Evolutionary conservation across 768 basidiomycete species (phyloP), one percentile per base, ranked within the genome.

Genomic region (Megacollybia marginata): DNA sequence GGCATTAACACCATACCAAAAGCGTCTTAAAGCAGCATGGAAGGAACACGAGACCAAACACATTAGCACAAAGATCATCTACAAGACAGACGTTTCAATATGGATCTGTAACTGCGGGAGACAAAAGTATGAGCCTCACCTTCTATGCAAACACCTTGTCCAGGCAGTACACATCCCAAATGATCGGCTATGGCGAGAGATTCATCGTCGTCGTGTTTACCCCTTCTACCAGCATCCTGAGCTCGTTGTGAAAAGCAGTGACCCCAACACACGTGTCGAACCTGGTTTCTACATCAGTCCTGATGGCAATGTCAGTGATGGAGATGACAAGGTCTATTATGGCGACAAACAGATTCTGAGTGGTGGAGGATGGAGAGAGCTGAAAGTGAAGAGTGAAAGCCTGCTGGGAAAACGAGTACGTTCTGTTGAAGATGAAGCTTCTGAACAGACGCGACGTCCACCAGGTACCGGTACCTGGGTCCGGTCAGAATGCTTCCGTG

Each of bases 91-190:
- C 23, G 44, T 65, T 12, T 13, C 23, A 0, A 4, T 11, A 2
- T 66, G 63, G 62, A 59, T 57, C 2, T 66, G 67, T 50, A 59
- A 56, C 28, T 68, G 66, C 45, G 61, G 61, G 2, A 48, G 44
- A 8, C 60, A 62, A 44, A 63, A 61, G 48, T 68, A 58, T 46
- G 46, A 65, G 33, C 7, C 48, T 2, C 54, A 59, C 36, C 63
- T 62, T 33, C 48, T 66, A 0, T 68, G 66, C 60, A 66, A 68
- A 45, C 64, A 68, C 48, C 59, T 67, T 18, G 64, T 67, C 3
- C 61, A 69, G 18, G 58, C 61, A 1, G 56, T 62, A 16, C 35
- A 10, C 35, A 16, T 10, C 35, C 35, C n/a, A n/a, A n/a, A n/a
- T n/a, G n/a, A n/a, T n/a, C n/a, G n/a, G n/a, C n/a, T n/a, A n/a